phyloP scores from a whole-genome alignment of 139 green algal genomes.

The Dunaliella sp. region DNA sequence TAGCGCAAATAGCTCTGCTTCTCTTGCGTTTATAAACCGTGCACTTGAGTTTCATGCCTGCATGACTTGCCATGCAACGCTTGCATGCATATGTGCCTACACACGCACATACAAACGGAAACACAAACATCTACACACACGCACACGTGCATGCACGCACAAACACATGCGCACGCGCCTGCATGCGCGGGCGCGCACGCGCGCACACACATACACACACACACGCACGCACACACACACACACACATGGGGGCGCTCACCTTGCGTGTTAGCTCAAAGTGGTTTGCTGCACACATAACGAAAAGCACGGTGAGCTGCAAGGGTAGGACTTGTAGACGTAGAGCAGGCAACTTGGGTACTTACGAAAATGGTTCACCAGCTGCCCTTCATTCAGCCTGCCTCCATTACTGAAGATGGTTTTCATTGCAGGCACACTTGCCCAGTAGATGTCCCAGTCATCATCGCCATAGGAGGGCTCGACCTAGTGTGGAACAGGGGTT shows the following conservation, averaged over 20 bases:
- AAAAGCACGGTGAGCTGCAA: no score
- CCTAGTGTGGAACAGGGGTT: no score
- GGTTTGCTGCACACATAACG: conserved; percentile 49
- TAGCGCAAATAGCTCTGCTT: no score
- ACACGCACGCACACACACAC: not conserved
- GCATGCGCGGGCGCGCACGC: not conserved
- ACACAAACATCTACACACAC: not conserved
- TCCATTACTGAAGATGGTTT: conserved; percentile 52
- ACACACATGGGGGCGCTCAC: conserved; percentile 10
- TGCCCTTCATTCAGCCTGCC: conserved; percentile 53
- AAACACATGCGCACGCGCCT: not conserved
- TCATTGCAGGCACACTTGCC: conserved; percentile 55
- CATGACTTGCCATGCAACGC: no score
- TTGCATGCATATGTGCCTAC: not conserved
- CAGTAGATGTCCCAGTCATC: conserved; percentile 77
- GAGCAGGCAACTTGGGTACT: conserved; percentile 75
- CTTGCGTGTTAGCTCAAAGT: conserved; percentile 83
- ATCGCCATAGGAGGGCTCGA: no score
- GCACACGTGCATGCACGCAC: not conserved
- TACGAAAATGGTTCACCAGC: conserved; percentile 82
- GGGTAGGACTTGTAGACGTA: no score
- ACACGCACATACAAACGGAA: not conserved
- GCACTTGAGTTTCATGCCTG: no score
- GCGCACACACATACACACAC: no score
- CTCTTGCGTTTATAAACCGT: no score